phyloP scores from a whole-genome alignment of 2,329 filamentous ascomycete species.

The Epicoccum sorghinum region DNA sequence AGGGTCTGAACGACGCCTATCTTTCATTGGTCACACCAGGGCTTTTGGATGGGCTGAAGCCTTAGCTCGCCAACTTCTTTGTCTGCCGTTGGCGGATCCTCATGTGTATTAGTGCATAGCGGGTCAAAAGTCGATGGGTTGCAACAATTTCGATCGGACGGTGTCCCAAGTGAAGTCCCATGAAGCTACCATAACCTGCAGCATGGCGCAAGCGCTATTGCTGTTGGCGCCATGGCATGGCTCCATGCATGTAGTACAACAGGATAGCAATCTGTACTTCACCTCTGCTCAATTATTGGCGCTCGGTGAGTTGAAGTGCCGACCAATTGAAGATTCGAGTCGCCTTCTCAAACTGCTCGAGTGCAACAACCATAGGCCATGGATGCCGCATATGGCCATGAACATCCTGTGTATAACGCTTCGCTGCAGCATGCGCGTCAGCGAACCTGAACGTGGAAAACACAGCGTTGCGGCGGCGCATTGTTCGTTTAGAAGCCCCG shows the following conservation, averaged over 20 bases:
- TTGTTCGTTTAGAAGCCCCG: conserved; percentile 3
- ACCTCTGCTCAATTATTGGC: background rate
- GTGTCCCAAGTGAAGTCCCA: conserved; percentile 13
- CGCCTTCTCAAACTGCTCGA: too few species aligned
- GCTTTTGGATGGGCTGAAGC: conserved; percentile 15
- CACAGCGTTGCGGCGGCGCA: too few species aligned
- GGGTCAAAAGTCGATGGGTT: conserved; percentile 15
- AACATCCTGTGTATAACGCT: too few species aligned
- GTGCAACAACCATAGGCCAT: too few species aligned
- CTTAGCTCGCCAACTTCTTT: conserved; percentile 21
- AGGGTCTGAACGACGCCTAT: conserved; percentile 12
- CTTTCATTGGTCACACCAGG: conserved; percentile 20
- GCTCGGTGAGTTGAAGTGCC: background rate
- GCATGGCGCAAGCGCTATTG: conserved; percentile 24
- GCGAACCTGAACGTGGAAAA: background rate
- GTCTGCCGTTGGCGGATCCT: conserved; percentile 24
- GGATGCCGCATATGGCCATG: too few species aligned
- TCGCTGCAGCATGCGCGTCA: background rate
- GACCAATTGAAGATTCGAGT: background rate
- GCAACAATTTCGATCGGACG: conserved; percentile 19
- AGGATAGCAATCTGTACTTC: conserved; percentile 1
- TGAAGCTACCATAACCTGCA: conserved; percentile 11
- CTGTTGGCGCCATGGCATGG: conserved; percentile 14
- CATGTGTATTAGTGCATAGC: conserved; percentile 18
- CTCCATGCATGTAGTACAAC: conserved; percentile 10